These are phyloP conservation scores for Athelia sp. DNA, from an alignment of 1,284 basidiomycete species.

Conservation along the genomic window DNA sequence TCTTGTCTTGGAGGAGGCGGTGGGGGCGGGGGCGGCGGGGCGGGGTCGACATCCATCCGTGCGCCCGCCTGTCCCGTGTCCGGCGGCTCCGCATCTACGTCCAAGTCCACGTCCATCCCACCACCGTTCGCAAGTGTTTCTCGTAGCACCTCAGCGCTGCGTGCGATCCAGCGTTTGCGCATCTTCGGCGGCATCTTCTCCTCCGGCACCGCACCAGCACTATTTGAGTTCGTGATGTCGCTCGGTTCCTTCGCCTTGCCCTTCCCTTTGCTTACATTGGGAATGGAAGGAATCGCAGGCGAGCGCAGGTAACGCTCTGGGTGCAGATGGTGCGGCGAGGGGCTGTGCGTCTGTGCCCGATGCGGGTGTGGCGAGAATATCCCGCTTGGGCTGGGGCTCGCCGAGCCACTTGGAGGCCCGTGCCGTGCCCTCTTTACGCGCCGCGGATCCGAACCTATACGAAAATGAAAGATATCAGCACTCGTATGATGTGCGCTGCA, in stretches of 20 bases:
- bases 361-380: not conserved
- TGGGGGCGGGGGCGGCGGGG: not conserved
- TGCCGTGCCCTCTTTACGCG: not conserved
- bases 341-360: not conserved
- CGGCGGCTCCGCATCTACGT: too few relatives aligned
- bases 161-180: conserved; percentile 48
- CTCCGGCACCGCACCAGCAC: too few relatives aligned
- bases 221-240: too few relatives aligned
- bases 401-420: not conserved
- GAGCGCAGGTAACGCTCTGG: not conserved
- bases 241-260: conserved; percentile 3
- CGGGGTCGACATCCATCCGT: not conserved
- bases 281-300: too few relatives aligned
- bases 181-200: conserved; percentile 58
- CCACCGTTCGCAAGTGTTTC: conserved; percentile 14
- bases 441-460: not conserved
- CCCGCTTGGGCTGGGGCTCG: not conserved
- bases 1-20: not conserved
- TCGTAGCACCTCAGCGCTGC: conserved; percentile 22
- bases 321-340: not conserved
- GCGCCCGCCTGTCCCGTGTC: not conserved
- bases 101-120: not conserved
- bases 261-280: not conserved
- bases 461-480: not conserved
- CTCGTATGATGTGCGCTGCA: too few relatives aligned